These are phyloP conservation scores for Penstemon barbatus DNA, from an alignment of 257 asterid species.

Conservation along the genomic window DNA sequence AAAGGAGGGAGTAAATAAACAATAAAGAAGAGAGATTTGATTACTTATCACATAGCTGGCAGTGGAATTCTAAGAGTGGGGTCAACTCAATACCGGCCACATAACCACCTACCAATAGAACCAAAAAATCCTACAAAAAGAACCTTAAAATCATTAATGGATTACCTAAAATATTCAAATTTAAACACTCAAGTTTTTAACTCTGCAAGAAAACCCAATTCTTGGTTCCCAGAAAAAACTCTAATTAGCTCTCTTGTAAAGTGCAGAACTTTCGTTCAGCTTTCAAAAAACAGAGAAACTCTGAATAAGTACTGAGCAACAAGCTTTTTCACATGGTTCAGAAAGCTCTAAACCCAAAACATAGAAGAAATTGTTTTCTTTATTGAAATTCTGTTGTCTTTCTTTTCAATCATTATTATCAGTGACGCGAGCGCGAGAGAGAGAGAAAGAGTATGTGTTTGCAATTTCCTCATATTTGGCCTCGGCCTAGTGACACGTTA, in stretches of 20 bases:
- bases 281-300: slow-evolving; percentile 18
- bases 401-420: neutral
- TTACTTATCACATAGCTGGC: slow-evolving; percentile 30
- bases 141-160: slow-evolving; percentile 22
- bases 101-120: slow-evolving; percentile 22
- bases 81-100: slow-evolving; percentile 48
- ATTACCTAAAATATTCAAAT: slow-evolving; percentile 13
- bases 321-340: neutral
- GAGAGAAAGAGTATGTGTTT: neutral
- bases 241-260: slow-evolving; percentile 2
- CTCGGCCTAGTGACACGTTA: no score
- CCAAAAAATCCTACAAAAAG: neutral
- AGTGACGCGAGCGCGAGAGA: neutral
- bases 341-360: slow-evolving; percentile 13
- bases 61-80: slow-evolving; percentile 33
- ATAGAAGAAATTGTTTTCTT: neutral
- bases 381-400: neutral
- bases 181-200: neutral
- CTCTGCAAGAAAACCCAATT: slow-evolving; percentile 21
- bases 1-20: neutral
- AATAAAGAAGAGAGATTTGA: slow-evolving; percentile 10
- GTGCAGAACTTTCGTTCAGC: slow-evolving; percentile 13
- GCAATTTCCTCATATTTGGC: no score
- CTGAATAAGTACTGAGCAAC: neutral
- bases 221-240: slow-evolving; percentile 16